Evolutionary conservation across 768 basidiomycete genomes (phyloP).

Genomic region (Tylopilus sp.): DNA sequence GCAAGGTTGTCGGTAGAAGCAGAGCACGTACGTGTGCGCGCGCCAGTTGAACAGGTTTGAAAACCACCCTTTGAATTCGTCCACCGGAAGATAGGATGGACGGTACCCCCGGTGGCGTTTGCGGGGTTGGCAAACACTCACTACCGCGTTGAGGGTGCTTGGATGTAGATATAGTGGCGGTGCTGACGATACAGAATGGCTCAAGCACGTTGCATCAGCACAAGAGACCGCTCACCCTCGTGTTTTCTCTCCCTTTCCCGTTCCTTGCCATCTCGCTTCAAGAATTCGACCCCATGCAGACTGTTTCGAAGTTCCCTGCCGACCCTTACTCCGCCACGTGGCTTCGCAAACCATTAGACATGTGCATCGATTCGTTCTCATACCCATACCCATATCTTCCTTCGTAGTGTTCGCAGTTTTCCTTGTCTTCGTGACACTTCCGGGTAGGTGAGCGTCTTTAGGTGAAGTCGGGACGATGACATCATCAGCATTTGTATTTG

Average conservation of each 20-base stretch:
- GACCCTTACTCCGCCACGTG: conserved; percentile 28
- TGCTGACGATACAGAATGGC: conserved; percentile 34
- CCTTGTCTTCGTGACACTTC: conserved; percentile 34
- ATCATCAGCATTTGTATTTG: conserved; percentile 13
- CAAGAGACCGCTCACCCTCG: conserved; percentile 40
- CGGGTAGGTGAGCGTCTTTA: conserved; percentile 12
- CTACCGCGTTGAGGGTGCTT: not conserved
- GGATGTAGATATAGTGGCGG: conserved; percentile 45
- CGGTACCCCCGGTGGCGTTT: conserved; percentile 34
- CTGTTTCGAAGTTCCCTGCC: conserved; percentile 56
- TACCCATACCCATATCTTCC: conserved; percentile 12
- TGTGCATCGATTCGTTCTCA: conserved; percentile 18
- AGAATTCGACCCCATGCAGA: conserved; percentile 30
- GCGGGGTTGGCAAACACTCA: conserved; percentile 47
- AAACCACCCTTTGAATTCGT: conserved; percentile 68
- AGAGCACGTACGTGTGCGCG: conserved; percentile 49
- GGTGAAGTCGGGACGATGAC: conserved; percentile 5
- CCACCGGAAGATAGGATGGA: conserved; percentile 63
- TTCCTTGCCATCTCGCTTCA: conserved; percentile 37
- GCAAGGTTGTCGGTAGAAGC: conserved; percentile 54
- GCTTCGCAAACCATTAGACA: conserved; percentile 31
- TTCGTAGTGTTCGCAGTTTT: conserved; percentile 30
- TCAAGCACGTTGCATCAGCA: not conserved
- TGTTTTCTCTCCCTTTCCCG: conserved; percentile 50
- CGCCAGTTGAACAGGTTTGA: conserved; percentile 95